A percentile compares a stretch with the other conserved stretches of the same genome.
These are phyloP conservation scores for Hymenoscyphus fraxineus DNA, from an alignment of 2,329 filamentous ascomycete species.

Conservation along the genomic window DNA sequence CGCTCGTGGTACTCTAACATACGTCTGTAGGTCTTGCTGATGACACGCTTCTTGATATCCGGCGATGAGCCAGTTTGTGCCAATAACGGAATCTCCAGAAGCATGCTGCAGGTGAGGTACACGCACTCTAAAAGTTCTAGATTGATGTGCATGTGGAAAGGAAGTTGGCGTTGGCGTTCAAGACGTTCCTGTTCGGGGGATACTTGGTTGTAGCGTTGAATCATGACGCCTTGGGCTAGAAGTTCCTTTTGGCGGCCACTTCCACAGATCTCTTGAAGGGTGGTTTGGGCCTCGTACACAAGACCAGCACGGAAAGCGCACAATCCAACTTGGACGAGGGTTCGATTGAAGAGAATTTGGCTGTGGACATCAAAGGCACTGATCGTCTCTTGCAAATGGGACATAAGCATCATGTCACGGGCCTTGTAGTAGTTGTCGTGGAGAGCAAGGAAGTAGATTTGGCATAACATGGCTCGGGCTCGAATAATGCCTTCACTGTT, in stretches of 20 bases:
- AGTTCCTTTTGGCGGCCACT: slow-evolving; percentile 97
- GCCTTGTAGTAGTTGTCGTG: slow-evolving; percentile 98
- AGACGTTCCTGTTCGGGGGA: slow-evolving; percentile 96
- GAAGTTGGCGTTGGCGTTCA: slow-evolving; percentile 93
- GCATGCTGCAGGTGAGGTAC: slow-evolving; percentile 98
- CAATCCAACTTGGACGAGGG: slow-evolving; percentile 93
- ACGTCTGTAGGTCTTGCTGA: slow-evolving; percentile 98
- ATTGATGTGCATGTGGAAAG: slow-evolving; percentile 99
- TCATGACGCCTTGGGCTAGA: slow-evolving; percentile 95
- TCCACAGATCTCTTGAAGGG: slow-evolving; percentile 95
- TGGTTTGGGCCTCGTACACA: slow-evolving; percentile 96
- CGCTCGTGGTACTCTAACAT: slow-evolving; percentile 99
- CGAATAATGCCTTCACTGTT: slow-evolving; percentile 95
- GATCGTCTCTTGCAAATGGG: slow-evolving; percentile 96
- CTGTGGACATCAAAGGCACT: slow-evolving; percentile 93
- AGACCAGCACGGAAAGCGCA: slow-evolving; percentile 97
- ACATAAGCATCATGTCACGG: slow-evolving; percentile 99
- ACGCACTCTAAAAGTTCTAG: slow-evolving; percentile 96
- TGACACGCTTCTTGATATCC: slow-evolving; percentile 94
- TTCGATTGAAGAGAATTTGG: slow-evolving; percentile 98
- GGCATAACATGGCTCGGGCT: slow-evolving; percentile 94
- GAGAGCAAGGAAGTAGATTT: slow-evolving; percentile 96
- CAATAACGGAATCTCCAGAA: slow-evolving; percentile 94
- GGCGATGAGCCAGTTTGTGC: slow-evolving; percentile 96
- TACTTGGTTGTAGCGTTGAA: slow-evolving; percentile 94